phyloP scores from a whole-genome alignment of 768 basidiomycete genomes.

The Termitomyces sp. region DNA sequence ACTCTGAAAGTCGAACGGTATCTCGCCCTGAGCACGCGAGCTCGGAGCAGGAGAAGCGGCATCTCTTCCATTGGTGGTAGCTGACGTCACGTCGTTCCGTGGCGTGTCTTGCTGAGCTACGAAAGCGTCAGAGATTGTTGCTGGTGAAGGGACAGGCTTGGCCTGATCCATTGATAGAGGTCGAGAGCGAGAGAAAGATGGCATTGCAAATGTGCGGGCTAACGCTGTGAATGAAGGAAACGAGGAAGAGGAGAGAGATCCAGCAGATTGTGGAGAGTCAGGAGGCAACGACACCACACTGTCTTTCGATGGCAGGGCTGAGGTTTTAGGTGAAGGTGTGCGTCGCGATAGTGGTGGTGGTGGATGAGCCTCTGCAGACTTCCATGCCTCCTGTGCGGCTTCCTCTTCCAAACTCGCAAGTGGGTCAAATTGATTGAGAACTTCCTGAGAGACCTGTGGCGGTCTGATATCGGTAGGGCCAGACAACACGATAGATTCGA shows the following conservation, averaged over 20 bases:
- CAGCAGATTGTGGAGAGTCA: constrained; percentile 20
- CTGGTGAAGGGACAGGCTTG: constrained; percentile 49
- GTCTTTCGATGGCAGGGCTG: constrained; percentile 32
- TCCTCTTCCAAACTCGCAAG: constrained; percentile 50
- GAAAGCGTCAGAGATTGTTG: constrained; percentile 46
- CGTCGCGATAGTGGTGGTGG: constrained; percentile 32
- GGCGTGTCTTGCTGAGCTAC: constrained; percentile 39
- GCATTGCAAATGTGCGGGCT: constrained; percentile 59
- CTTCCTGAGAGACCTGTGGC: constrained; percentile 27
- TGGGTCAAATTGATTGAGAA: constrained; percentile 67
- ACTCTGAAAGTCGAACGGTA: constrained; percentile 85
- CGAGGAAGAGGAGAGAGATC: constrained; percentile 30
- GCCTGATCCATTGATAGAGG: constrained; percentile 61
- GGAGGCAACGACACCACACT: constrained; percentile 19
- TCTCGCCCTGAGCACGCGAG: constrained; percentile 24
- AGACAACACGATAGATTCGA: constrained; percentile 21
- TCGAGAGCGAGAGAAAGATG: constrained; percentile 39
- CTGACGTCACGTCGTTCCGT: constrained; percentile 9
- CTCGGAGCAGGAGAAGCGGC: constrained; percentile 23
- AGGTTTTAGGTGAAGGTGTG: constrained; percentile 29
- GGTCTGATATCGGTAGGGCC: constrained; percentile 13
- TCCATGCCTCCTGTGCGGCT: constrained; percentile 63
- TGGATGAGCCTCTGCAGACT: constrained; percentile 53
- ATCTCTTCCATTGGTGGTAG: constrained; percentile 19
- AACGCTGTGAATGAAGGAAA: constrained; percentile 65